Base-by-base conservation (phyloP, 2,329 filamentous ascomycete genomes). In the Paecilomyces sp. region DNA sequence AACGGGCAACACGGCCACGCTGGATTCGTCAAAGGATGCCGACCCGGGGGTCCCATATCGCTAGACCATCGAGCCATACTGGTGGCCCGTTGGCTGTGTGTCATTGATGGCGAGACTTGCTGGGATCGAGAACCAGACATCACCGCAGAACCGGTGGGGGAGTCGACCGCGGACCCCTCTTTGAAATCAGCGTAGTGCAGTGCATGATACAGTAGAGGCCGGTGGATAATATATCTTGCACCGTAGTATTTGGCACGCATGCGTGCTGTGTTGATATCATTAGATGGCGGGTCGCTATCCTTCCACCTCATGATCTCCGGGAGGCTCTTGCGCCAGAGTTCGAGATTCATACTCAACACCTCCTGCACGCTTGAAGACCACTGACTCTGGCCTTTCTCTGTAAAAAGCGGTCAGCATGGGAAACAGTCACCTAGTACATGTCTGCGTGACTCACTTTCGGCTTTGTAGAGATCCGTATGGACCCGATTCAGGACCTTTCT, bases 241-340 rank as follows among this genome's bases (percentile, higher is more conserved):
- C 94, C 94, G 80, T 93, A 97, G 74, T 94, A 97, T 73, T 99
- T 97, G 13, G 90, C 94, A 51, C 93, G 87, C 62, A 97, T 80
- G 24, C 94, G 85, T 33, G 93, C 93, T 12, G 85, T 81, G 15
- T 97, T 85, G 61, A 97, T 92, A 55, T 96, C 87, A 0, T 70
- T 73, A 0, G 92, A 84, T 1, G 91, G 91, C 3, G 82, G 80
- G 58, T 96, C 90, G 1, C 80, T 74, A 61, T 91, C 88, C 2
- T 82, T 71, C 80, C 88, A 90, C 58, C 76, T 74, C 83, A 93
- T 68, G 2, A 68, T 62, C 1, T 72, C 63, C 0, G 82, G 81
- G 4, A 86, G 74, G 12, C 77, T 74, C n/a, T 66, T 66, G 56
- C 83, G 77, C 83, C 84, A 87, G n/a, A 74, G 72, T 55, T 81